Evolutionary conservation across 208 protist species (phyloP), one percentile per base, ranked within the genome.

Genomic region (Acanthamoeba healyi): DNA sequence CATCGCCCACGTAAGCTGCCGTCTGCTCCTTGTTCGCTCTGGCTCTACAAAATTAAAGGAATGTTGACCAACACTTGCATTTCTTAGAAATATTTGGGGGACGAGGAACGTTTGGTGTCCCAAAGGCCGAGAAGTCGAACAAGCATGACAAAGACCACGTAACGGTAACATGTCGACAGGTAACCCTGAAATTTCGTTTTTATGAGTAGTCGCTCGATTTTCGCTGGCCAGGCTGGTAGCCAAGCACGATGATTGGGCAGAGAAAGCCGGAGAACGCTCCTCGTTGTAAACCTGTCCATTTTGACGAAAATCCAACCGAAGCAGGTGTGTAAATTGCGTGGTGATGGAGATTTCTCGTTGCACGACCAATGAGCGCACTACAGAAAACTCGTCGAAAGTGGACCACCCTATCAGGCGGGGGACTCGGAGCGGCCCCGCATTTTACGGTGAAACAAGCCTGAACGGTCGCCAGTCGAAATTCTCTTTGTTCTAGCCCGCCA

Each of bases 401-500:
- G 32, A 40, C 7, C 9, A 72, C 29, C 63, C 63, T 32, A 72
- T 72, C 29, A 40, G 26, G 22, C 19, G 14, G 2, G 32, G 14
- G 26, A 7, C 0, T 7, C 22, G 63, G 22, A 72, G 63, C 32
- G 34, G 12, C 63, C 63, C 34, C 63, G 63, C 34, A 72, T 72
- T 72, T 72, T 72, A 72, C 63, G 63, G 63, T 72, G 63, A 72
- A 72, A 72, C 63, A 72, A 72, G 63, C 19, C 63, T 72, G 63
- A 72, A 72, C 63, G 63, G 63, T 72, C 63, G 32, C 26, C 26
- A 72, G 63, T 63, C 63, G 63, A 72, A 72, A 72, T 72, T 72
- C 63, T 72, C 63, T 72, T 72, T 72, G 63, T 72, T 72, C 29
- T 38, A 14, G 26, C 34, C 63, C 63, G 63, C 63, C 24, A 32